These are phyloP conservation scores for Fraxinus xanthoxyloides DNA, from an alignment of 305 asterid genomes.

Conservation along the genomic window DNA sequence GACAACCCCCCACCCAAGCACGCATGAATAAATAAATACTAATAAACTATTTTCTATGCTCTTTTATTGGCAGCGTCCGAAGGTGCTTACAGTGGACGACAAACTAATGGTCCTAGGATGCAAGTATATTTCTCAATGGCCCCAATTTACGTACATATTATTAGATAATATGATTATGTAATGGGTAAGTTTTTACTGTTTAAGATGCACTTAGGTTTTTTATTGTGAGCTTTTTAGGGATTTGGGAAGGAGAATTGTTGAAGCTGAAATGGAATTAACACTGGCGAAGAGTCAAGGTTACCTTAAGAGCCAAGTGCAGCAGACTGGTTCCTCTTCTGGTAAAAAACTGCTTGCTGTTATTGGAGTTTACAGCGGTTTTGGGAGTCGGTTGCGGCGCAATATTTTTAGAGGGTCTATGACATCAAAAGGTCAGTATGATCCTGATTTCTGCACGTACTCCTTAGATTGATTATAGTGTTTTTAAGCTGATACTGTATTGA, in stretches of 20 bases:
- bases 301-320: slow-evolving; percentile 68
- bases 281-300: slow-evolving; percentile 95
- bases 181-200: not conserved
- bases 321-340: slow-evolving; percentile 45
- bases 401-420: slow-evolving; percentile 80
- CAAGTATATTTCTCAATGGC: slow-evolving; percentile 54
- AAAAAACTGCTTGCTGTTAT: slow-evolving; percentile 79
- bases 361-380: slow-evolving; percentile 91
- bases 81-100: slow-evolving; percentile 84
- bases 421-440: slow-evolving; percentile 57
- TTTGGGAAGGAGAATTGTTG: slow-evolving; percentile 76
- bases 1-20: not conserved
- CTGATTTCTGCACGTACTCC: not conserved
- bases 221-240: slow-evolving; percentile 34
- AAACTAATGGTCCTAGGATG: slow-evolving; percentile 82
- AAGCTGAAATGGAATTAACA: slow-evolving; percentile 90
- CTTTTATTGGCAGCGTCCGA: slow-evolving; percentile 53
- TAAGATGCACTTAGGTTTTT: slow-evolving; percentile 1
- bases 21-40: not conserved
- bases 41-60: slow-evolving; percentile 7
- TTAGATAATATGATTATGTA: not conserved
- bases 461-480: not conserved
- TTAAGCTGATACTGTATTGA: not conserved
- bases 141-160: slow-evolving; percentile 15
- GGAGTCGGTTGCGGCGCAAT: slow-evolving; percentile 74